These are phyloP conservation scores for Casaregolazyma lundiana DNA, from an alignment of 1,139 yeast species.

Conservation along the genomic window DNA sequence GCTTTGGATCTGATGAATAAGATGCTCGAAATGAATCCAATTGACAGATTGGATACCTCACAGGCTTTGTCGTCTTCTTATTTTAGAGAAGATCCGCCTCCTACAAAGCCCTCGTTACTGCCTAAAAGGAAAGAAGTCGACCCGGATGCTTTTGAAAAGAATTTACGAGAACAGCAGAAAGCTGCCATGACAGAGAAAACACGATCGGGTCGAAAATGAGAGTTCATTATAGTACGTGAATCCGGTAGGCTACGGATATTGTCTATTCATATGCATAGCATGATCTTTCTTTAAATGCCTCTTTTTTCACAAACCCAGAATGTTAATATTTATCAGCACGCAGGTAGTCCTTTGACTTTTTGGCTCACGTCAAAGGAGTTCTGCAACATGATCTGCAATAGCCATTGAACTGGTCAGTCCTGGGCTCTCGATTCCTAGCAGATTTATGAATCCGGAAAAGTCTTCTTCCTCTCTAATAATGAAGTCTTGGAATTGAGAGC, in stretches of 20 bases:
- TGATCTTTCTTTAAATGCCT: no score
- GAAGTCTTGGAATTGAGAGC: slow-evolving; percentile 62
- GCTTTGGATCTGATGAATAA: slow-evolving; percentile 74
- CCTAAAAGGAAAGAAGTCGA: slow-evolving; percentile 45
- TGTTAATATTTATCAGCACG: background rate
- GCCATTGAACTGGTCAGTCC: slow-evolving; percentile 82
- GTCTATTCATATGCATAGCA: background rate
- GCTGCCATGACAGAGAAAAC: slow-evolving; percentile 26
- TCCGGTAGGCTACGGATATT: background rate
- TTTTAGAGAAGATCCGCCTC: slow-evolving; percentile 69
- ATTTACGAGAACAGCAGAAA: slow-evolving; percentile 21
- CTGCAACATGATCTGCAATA: slow-evolving; percentile 65
- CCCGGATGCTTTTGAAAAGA: slow-evolving; percentile 22
- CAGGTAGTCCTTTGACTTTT: background rate
- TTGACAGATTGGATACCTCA: slow-evolving; percentile 61
- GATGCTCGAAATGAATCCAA: slow-evolving; percentile 77
- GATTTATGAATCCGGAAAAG: slow-evolving; percentile 72
- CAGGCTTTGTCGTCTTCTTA: slow-evolving; percentile 63
- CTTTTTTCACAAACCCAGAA: no score
- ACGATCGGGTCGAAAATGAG: slow-evolving; percentile 13
- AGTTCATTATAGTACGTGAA: background rate
- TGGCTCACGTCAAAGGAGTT: slow-evolving; percentile 31
- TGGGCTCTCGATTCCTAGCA: slow-evolving; percentile 85
- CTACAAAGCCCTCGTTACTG: slow-evolving; percentile 65
- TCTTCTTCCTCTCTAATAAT: slow-evolving; percentile 61